Conservation (phyloP, 345 rosid genomes). For the Syzygium jambos region DNA sequence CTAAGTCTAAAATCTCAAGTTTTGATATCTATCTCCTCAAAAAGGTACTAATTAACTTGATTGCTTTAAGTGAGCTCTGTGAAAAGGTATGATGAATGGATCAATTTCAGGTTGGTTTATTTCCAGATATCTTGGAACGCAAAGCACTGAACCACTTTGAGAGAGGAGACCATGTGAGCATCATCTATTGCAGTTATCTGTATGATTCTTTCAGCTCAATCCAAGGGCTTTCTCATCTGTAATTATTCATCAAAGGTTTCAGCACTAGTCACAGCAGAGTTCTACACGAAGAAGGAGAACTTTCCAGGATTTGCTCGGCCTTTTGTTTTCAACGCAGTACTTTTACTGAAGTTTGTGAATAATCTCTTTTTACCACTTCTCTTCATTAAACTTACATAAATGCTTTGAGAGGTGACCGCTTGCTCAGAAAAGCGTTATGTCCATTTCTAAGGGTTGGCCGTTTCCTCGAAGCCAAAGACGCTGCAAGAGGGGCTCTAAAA, state of each 20-base stretch:
- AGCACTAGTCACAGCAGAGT: constrained; percentile 83
- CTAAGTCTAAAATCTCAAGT: constrained; percentile 51
- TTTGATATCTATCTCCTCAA: constrained; percentile 56
- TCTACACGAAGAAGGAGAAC: constrained; percentile 63
- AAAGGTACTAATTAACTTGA: constrained; percentile 25
- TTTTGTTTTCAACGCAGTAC: constrained; percentile 68
- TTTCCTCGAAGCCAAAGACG: constrained; percentile 70
- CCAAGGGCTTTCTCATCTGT: background rate
- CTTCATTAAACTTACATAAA: background rate
- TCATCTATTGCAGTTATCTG: background rate
- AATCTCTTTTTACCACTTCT: background rate
- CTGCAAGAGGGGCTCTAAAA: constrained; percentile 82
- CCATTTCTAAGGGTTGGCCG: constrained; percentile 50
- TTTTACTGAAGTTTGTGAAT: constrained; percentile 55
- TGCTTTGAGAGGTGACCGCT: background rate
- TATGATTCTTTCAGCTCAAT: background rate
- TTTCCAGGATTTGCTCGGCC: constrained; percentile 96
- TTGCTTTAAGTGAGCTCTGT: background rate
- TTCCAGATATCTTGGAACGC: constrained; percentile 80
- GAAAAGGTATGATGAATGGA: background rate
- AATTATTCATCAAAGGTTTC: constrained; percentile 41
- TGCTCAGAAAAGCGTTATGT: constrained; percentile 2
- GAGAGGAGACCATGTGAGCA: constrained; percentile 37
- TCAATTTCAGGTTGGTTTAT: constrained; percentile 63
- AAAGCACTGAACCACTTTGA: constrained; percentile 68